phyloP scores from a whole-genome alignment of 2,329 filamentous ascomycete species.

The Plectosphaerella cucumerina region DNA sequence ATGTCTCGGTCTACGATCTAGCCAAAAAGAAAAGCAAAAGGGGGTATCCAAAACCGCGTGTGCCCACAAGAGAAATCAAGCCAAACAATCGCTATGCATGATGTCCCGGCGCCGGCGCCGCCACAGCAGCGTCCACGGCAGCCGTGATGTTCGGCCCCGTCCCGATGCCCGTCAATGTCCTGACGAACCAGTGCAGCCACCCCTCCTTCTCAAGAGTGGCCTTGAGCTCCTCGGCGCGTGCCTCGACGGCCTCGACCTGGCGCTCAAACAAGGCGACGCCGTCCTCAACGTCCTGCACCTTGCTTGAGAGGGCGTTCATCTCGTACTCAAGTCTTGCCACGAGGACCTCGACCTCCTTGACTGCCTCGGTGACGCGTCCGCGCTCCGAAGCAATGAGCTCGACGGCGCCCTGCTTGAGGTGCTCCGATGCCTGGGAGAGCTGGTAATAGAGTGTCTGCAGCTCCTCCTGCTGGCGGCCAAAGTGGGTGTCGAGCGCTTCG shows the following conservation, averaged over 20 bases:
- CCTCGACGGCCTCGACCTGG: slow-evolving; percentile 70
- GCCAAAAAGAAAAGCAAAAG: background rate
- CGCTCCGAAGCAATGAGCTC: slow-evolving; percentile 69
- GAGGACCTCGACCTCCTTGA: slow-evolving; percentile 76
- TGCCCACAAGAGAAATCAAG: background rate
- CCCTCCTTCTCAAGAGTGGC: slow-evolving; percentile 59
- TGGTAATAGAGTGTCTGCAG: slow-evolving; percentile 66
- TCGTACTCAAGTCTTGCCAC: slow-evolving; percentile 90
- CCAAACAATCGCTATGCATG: slow-evolving; percentile 11
- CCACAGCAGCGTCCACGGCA: background rate
- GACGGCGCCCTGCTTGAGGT: slow-evolving; percentile 61
- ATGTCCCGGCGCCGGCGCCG: background rate
- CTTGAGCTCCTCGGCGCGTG: slow-evolving; percentile 58
- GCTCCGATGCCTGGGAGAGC: slow-evolving; percentile 65
- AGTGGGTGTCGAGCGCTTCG: slow-evolving; percentile 55
- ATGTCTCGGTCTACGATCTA: too few relatives aligned
- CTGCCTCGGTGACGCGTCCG: slow-evolving; percentile 61
- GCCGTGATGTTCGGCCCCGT: slow-evolving; percentile 54
- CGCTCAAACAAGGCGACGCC: slow-evolving; percentile 75
- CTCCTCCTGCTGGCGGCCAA: slow-evolving; percentile 59
- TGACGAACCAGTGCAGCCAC: slow-evolving; percentile 60
- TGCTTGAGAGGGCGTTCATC: slow-evolving; percentile 71
- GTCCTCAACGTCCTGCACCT: slow-evolving; percentile 83
- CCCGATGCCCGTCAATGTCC: slow-evolving; percentile 56
- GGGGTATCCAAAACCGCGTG: slow-evolving; percentile 8